Conservation (phyloP, 164 flowering plant species). For the Paratinospora sagittata region DNA sequence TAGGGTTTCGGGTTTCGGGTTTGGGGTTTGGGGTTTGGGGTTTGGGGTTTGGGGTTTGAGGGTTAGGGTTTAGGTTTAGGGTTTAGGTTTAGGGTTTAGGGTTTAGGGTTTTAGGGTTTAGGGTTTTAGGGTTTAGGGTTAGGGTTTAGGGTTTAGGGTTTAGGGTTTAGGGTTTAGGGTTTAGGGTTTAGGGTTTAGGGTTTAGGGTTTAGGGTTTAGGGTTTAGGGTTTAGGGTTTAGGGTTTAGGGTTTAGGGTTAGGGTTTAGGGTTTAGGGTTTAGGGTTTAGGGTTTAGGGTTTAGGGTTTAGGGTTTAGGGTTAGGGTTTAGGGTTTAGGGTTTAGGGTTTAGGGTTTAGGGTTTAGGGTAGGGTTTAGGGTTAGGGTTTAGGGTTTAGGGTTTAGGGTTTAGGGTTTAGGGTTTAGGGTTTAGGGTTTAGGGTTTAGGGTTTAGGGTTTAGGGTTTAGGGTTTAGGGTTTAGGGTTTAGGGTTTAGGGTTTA, state of each 20-base stretch:
- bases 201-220: slow-evolving; percentile 19
- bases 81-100: slow-evolving; percentile 18
- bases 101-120: no score
- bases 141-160: slow-evolving; percentile 15
- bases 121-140: slow-evolving; percentile 20
- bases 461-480: slow-evolving; percentile 11
- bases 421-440: slow-evolving; percentile 20
- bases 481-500: slow-evolving; percentile 14
- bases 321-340: slow-evolving; percentile 19
- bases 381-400: slow-evolving; percentile 14
- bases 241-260: slow-evolving; percentile 14
- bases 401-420: slow-evolving; percentile 18
- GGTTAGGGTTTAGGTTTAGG: slow-evolving; percentile 22
- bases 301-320: slow-evolving; percentile 18
- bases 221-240: slow-evolving; percentile 17
- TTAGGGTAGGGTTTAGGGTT: slow-evolving; percentile 16
- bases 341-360: slow-evolving; percentile 19
- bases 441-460: slow-evolving; percentile 11
- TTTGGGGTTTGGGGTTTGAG: slow-evolving; percentile 11
- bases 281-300: slow-evolving; percentile 16
- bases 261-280: slow-evolving; percentile 18
- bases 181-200: no score
- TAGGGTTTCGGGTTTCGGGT: slow-evolving; percentile 19
- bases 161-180: slow-evolving; percentile 16
- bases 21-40: slow-evolving; percentile 15